Evolutionary conservation across 2,329 filamentous ascomycete species (phyloP).

Genomic region (Alternaria sp.): DNA sequence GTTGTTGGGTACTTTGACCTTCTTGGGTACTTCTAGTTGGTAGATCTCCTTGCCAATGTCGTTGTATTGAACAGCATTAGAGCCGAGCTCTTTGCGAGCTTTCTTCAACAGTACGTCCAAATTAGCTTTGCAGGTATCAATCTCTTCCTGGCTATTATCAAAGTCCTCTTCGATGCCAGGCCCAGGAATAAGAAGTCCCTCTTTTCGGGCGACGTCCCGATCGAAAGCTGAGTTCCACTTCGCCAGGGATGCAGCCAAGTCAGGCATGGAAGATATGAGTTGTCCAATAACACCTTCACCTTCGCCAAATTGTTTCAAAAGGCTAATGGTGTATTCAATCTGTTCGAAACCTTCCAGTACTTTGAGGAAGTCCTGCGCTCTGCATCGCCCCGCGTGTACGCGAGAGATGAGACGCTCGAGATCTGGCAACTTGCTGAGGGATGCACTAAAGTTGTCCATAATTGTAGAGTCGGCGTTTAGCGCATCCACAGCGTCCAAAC

Average conservation of each 20-base stretch:
- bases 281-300: conserved; percentile 85
- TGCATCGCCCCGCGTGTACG: conserved; percentile 90
- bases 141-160: conserved; percentile 79
- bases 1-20: conserved; percentile 83
- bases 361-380: conserved; percentile 88
- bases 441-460: conserved; percentile 86
- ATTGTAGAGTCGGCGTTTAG: conserved; percentile 83
- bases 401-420: conserved; percentile 92
- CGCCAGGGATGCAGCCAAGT: conserved; percentile 75
- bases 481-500: conserved; percentile 91
- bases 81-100: conserved; percentile 77
- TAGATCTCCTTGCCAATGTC: conserved; percentile 98
- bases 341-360: conserved; percentile 97
- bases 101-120: conserved; percentile 75
- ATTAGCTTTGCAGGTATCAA: conserved; percentile 77
- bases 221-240: conserved; percentile 96
- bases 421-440: conserved; percentile 91
- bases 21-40: conserved; percentile 87
- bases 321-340: conserved; percentile 90
- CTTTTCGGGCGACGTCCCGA: conserved; percentile 76
- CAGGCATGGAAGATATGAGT: conserved; percentile 84
- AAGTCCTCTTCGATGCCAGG: conserved; percentile 91
- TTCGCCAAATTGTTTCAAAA: conserved; percentile 76
- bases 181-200: conserved; percentile 84
- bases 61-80: conserved; percentile 64